phyloP scores from a whole-genome alignment of 1,284 basidiomycete species.

The Tylopilus microsporus region DNA sequence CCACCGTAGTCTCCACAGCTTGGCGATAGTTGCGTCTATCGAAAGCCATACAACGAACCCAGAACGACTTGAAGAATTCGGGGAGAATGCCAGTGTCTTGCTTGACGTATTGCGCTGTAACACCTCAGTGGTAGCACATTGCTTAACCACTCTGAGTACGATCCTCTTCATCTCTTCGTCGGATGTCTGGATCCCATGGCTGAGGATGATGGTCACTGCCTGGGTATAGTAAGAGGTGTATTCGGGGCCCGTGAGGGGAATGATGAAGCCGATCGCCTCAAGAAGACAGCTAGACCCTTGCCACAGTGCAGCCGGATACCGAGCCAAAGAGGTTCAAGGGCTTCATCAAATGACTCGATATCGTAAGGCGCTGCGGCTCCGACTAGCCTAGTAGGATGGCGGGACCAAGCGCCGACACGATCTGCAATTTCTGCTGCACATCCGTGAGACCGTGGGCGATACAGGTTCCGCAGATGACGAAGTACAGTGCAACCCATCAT shows the following conservation, averaged over 20 bases:
- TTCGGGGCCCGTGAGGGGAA: constrained; percentile 99
- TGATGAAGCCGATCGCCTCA: constrained; percentile 99
- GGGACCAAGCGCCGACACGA: constrained; percentile 97
- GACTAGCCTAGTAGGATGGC: constrained; percentile 71
- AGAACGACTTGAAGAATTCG: constrained; percentile 99
- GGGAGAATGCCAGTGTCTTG: constrained; percentile 83
- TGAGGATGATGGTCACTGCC: constrained; percentile 95
- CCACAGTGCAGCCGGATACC: constrained; percentile 98
- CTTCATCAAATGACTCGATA: constrained; percentile 99
- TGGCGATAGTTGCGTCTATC: constrained; percentile 64
- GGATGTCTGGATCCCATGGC: constrained; percentile 98
- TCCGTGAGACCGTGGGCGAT: constrained; percentile 95
- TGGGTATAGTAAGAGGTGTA: constrained; percentile 98
- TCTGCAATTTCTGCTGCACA: constrained; percentile 98
- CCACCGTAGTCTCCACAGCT: constrained; percentile 83
- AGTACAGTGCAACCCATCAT: constrained; percentile 93
- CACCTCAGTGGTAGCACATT: constrained; percentile 97
- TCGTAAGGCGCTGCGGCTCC: constrained; percentile 98
- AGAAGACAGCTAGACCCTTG: constrained; percentile 95
- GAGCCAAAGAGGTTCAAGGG: constrained; percentile 96
- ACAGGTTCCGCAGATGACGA: constrained; percentile 94
- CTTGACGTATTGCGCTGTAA: constrained; percentile 89
- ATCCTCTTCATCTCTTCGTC: constrained; percentile 99
- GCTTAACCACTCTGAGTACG: constrained; percentile 97
- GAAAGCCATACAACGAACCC: constrained; percentile 96